phyloP scores from a whole-genome alignment of 306 rosid genomes.

The Trichosanthes cucumerina region DNA sequence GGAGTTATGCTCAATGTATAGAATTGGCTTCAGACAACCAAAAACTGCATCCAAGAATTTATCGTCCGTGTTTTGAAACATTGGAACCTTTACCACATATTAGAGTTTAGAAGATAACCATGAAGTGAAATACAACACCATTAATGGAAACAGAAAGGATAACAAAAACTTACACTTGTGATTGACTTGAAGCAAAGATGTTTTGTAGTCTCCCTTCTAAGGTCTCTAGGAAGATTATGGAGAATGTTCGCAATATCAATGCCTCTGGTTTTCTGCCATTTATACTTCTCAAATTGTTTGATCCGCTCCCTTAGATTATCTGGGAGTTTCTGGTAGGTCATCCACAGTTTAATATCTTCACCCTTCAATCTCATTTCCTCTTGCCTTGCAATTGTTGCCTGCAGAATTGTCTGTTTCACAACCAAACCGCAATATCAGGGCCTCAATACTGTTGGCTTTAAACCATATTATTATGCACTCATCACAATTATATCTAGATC shows the following conservation, averaged over 20 bases:
- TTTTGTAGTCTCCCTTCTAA: slow-evolving; percentile 19
- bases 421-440: background rate
- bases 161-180: slow-evolving; percentile 31
- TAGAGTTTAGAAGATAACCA: slow-evolving; percentile 21
- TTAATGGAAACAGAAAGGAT: background rate
- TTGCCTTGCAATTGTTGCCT: slow-evolving; percentile 45
- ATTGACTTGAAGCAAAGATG: slow-evolving; percentile 52
- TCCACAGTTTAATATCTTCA: slow-evolving; percentile 20
- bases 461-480: background rate
- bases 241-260: slow-evolving; percentile 3
- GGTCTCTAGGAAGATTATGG: slow-evolving; percentile 1
- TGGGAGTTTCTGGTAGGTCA: slow-evolving; percentile 5
- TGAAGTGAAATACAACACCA: background rate
- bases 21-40: slow-evolving; percentile 8
- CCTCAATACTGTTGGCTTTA: background rate
- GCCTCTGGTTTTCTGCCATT: slow-evolving; percentile 8
- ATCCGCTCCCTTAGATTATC: slow-evolving; percentile 3
- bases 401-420: slow-evolving; percentile 48
- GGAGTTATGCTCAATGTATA: slow-evolving; percentile 3
- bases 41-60: slow-evolving; percentile 7
- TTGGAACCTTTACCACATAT: slow-evolving; percentile 21
- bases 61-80: background rate
- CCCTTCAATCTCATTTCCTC: slow-evolving; percentile 22
- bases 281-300: background rate
- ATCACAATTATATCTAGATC: background rate